Evolutionary conservation across 768 basidiomycete species (phyloP), one percentile per base, ranked within the genome.

Genomic region (Kwoniella sp.): DNA sequence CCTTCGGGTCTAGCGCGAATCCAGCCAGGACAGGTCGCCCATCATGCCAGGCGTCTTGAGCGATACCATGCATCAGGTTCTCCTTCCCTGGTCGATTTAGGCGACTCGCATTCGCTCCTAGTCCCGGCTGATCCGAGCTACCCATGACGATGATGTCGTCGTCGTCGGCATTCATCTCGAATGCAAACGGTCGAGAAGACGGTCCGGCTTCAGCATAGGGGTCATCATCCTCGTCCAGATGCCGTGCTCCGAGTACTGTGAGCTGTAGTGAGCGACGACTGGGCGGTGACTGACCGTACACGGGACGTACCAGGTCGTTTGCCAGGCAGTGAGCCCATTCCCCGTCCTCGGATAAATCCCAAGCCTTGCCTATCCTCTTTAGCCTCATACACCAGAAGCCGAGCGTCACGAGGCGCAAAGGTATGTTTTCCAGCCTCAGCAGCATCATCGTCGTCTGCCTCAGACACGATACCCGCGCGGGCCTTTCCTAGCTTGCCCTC

Each of bases 181-280:
- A 70, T 0, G 66, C 68, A 37, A 65, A 57, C 12, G 42, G 52
- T 26, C 53, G 32, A 32, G 50, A 20, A 0, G 60, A 53, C 0
- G 56, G 46, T 29, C 40, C 49, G 5, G 53, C 46, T 15, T 53
- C 47, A 15, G 51, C 38, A 34, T 70, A 70, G 0, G 60, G 58
- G 67, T 96, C 91, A 40, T 92, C 89, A 42, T 89, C 91, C 48
- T 95, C 91, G 65, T 93, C 95, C 11, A 25, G 39, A n/a, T 46
- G 50, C 38, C 57, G 25, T 5, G 51, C 39, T 2, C 57, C 46
- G 29, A 53, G 33, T 6, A 39, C 57, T 49, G 12, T 27, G 40
- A 46, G 34, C 36, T 27, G 22, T 2, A n/a, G 9, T 17, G 6
- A n/a, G n/a, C n/a, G n/a, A n/a, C n/a, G n/a, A n/a, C n/a, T n/a